These are phyloP conservation scores for Saccharomycodes ludwigii DNA, from an alignment of 805 yeast species.

Conservation along the genomic window DNA sequence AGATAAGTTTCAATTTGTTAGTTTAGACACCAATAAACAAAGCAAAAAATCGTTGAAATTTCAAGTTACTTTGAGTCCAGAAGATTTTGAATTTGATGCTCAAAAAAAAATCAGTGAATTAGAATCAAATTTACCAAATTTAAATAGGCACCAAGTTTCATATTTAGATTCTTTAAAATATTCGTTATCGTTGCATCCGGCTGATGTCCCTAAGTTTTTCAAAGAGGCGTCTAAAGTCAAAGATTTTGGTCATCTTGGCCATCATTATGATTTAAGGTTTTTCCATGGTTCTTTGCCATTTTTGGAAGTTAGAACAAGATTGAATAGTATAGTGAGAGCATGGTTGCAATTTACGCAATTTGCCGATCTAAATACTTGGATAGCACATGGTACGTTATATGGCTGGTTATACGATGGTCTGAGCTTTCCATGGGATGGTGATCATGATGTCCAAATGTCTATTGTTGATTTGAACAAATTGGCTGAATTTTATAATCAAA, in stretches of 20 bases:
- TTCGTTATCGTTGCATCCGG: constrained; percentile 20
- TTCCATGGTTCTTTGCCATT: constrained; percentile 36
- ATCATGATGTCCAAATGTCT: constrained; percentile 53
- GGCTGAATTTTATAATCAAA: constrained; percentile 28
- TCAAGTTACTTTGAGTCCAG: too few relatives aligned
- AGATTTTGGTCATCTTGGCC: constrained; percentile 13
- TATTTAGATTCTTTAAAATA: constrained; percentile 25
- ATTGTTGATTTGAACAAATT: constrained; percentile 31
- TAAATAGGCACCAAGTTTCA: too few relatives aligned
- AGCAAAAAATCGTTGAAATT: too few relatives aligned
- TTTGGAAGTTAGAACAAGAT: too few relatives aligned
- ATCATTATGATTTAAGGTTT: constrained; percentile 48
- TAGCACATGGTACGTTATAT: constrained; percentile 52
- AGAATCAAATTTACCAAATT: too few relatives aligned
- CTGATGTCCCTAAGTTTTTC: constrained; percentile 29
- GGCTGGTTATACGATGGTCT: constrained; percentile 56
- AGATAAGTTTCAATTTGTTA: too few relatives aligned
- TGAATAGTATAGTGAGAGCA: constrained; percentile 36
- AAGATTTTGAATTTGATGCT: constrained; percentile 20
- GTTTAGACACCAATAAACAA: too few relatives aligned
- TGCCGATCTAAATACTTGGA: constrained; percentile 40
- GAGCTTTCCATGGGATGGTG: constrained; percentile 55
- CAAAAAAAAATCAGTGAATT: constrained; percentile 15
- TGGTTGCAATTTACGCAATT: constrained; percentile 37
- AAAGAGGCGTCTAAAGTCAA: constrained; percentile 15